Evolutionary conservation across 2,329 filamentous ascomycete species (phyloP).

Genomic region (Fusarium tricinctum): DNA sequence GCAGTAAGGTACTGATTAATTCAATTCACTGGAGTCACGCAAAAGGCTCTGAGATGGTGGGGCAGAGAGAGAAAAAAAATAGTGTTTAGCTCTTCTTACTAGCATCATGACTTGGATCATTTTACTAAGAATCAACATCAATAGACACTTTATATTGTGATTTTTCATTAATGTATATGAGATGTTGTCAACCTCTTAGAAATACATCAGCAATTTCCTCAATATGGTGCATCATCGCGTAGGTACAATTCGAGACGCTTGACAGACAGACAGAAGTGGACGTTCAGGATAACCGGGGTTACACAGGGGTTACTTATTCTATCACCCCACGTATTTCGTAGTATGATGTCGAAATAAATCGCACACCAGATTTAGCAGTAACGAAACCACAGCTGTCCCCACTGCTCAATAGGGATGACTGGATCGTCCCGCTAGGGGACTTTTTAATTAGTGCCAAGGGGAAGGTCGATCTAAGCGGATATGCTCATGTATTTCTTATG

Average conservation of each 20-base stretch:
- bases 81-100: conserved; percentile 13
- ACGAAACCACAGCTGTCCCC: conserved; percentile 1
- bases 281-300: background rate
- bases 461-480: conserved; percentile 14
- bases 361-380: conserved; percentile 1
- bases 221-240: no score
- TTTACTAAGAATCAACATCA: background rate
- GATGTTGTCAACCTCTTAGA: no score
- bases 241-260: background rate
- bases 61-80: conserved; percentile 14
- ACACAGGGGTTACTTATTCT: conserved; percentile 21
- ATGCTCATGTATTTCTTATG: background rate
- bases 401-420: conserved; percentile 9
- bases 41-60: conserved; percentile 34
- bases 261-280: background rate
- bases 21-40: conserved; percentile 20
- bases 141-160: no score
- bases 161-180: no score
- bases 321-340: background rate
- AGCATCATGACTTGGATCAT: conserved; percentile 30
- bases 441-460: conserved; percentile 22
- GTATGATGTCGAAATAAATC: conserved; percentile 15
- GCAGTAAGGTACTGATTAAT: background rate
- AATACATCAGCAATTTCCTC: background rate
- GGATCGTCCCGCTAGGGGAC: conserved; percentile 27